Base-by-base conservation (phyloP, 345 rosid species). In the Eucalyptus marginata region DNA sequence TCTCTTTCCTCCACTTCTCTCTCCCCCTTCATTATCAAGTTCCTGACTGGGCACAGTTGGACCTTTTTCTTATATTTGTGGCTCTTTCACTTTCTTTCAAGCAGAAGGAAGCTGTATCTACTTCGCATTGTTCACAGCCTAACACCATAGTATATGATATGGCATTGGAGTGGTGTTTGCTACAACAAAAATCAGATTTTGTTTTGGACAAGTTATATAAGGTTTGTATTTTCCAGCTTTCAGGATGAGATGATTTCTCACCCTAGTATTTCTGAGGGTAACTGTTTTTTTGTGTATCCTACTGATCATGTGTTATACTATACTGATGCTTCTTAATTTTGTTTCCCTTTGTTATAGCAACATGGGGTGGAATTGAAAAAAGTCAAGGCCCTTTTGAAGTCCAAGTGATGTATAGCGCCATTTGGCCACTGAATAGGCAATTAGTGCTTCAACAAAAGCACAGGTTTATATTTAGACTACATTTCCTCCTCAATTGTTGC, bases 111-210 rank as follows among this genome's bases (percentile, higher is more conserved):
- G 95, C 97, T 5, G 94, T 96, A 86, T 93, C 99, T 91, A 96
- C 98, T 84, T 96, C 99, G 50, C 99, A 96, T 93, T 95, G 94
- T 90, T 93, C 99, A 90, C 99, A 98, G 91, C 95, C 96, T 22
- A 98, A 98, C 91, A 96, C 95, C 49, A 87, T 97, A 90, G 99
- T 95, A 91, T 96, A 91, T 93, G 99, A 97, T 52, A 92, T 97
- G 99, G 98, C 99, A 33, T 66, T 95, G 92, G 99, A 95, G 20
- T 98, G 99, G 99, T 90, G 93, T 81, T 89, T 96, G 89, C 94
- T 88, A 71, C 94, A 91, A 89, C 94, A 94, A 86, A 95, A 93
- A 92, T 87, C 88, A 22, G 92, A 95, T 27, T 76, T 43, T 16
- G 88, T 90, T 22, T 90, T 91, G 95, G 88, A 89, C 88, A 87